These are phyloP conservation scores for Hydrangea macrophylla DNA, from an alignment of 148 eudicot species.

Conservation along the genomic window DNA sequence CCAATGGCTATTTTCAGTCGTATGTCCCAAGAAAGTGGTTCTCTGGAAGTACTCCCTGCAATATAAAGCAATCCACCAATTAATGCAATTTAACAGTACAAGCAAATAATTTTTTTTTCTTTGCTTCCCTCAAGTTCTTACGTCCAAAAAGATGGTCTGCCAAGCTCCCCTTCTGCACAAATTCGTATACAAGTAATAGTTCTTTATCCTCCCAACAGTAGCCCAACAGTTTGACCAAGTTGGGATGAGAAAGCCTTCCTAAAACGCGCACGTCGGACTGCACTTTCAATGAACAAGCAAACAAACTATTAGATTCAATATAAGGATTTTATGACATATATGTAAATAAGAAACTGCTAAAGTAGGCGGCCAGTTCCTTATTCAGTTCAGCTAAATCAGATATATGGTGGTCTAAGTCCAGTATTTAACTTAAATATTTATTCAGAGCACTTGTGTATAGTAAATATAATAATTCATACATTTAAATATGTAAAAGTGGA, in stretches of 20 bases:
- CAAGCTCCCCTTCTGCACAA: slow-evolving; percentile 57
- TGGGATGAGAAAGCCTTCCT: slow-evolving; percentile 57
- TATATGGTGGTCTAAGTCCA: no score
- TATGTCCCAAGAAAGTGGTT: slow-evolving; percentile 53
- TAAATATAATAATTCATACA: no score
- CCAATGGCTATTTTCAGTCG: slow-evolving; percentile 56
- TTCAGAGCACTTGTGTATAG: no score
- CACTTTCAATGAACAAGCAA: slow-evolving; percentile 14
- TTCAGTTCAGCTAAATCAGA: no score
- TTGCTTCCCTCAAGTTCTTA: slow-evolving; percentile 21
- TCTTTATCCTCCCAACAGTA: slow-evolving; percentile 60
- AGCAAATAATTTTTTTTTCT: not conserved
- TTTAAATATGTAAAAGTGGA: no score
- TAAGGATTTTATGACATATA: not conserved
- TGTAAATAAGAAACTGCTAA: not conserved
- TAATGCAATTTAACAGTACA: not conserved
- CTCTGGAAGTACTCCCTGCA: slow-evolving; percentile 35
- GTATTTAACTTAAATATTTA: no score
- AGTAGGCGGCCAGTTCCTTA: no score
- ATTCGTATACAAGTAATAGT: slow-evolving; percentile 56
- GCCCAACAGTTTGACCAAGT: slow-evolving; percentile 54
- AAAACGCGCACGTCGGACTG: slow-evolving; percentile 62
- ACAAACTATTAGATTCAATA: not conserved
- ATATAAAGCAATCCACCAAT: slow-evolving; percentile 9
- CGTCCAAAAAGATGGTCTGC: slow-evolving; percentile 61